phyloP scores from a whole-genome alignment of 31 red algal genomes.

The Odonthalia washingtoniensis region DNA sequence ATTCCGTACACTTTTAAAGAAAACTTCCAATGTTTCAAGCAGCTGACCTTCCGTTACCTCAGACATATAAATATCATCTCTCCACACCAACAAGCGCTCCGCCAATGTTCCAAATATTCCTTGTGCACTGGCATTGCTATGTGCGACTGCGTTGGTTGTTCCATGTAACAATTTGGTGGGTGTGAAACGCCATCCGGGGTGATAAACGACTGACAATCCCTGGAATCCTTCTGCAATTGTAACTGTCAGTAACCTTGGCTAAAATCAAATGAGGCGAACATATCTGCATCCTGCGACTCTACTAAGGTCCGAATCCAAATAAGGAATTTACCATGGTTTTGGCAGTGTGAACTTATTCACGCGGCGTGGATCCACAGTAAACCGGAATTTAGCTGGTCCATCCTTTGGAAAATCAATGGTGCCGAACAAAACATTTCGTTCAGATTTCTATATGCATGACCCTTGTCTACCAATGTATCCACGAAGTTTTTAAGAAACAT shows the following conservation, averaged over 20 bases:
- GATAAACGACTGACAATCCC: constrained; percentile 26
- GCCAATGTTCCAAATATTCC: too few species aligned
- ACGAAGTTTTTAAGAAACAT: too few species aligned
- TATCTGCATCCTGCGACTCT: neutral
- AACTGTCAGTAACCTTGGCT: constrained; percentile 27
- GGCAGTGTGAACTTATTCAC: constrained; percentile 9
- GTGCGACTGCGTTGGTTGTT: constrained; percentile 29
- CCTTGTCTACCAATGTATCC: too few species aligned
- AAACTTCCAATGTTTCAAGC: too few species aligned
- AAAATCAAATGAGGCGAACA: constrained; percentile 27
- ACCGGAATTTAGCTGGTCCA: neutral
- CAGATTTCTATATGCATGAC: too few species aligned
- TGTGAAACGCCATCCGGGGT: constrained; percentile 6
- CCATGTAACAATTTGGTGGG: constrained; percentile 25
- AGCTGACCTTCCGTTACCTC: too few species aligned
- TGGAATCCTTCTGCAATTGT: constrained; percentile 10
- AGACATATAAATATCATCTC: too few species aligned
- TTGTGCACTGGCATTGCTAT: neutral
- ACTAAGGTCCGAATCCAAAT: constrained; percentile 13
- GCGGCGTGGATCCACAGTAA: neutral
- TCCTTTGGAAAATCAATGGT: too few species aligned
- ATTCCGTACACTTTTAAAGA: too few species aligned
- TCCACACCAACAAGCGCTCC: too few species aligned
- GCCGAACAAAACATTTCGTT: too few species aligned
- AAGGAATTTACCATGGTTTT: constrained; percentile 17